These are phyloP conservation scores for Fomitopsis palustris DNA, from an alignment of 1,284 basidiomycete species.

Conservation along the genomic window DNA sequence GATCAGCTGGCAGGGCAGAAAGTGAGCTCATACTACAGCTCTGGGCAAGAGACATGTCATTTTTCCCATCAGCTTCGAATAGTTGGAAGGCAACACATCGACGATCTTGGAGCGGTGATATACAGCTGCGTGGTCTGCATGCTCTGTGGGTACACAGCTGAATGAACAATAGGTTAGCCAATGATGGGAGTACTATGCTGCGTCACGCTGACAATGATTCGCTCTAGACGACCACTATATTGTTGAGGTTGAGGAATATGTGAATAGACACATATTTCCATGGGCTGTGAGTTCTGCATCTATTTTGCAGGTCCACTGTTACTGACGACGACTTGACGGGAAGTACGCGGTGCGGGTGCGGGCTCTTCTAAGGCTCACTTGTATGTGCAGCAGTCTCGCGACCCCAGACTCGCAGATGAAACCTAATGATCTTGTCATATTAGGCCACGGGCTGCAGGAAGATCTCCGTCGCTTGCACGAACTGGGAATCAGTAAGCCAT, in stretches of 20 bases:
- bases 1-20: conserved; percentile 69
- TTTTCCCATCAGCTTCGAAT: conserved; percentile 76
- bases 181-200: neutral
- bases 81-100: conserved; percentile 72
- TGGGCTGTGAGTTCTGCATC: conserved; percentile 56
- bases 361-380: conserved; percentile 6
- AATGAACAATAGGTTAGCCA: too few relatives aligned
- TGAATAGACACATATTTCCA: conserved; percentile 67
- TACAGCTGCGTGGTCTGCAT: conserved; percentile 71
- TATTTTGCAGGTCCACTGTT: conserved; percentile 8
- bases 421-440: conserved; percentile 71
- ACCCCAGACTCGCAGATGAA: conserved; percentile 76
- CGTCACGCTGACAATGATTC: conserved; percentile 2
- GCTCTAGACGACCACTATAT: conserved; percentile 70
- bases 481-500: conserved; percentile 65
- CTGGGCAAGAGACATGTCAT: conserved; percentile 74
- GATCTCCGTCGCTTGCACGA: conserved; percentile 63
- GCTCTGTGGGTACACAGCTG: conserved; percentile 53
- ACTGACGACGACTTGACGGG: conserved; percentile 15
- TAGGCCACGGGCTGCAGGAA: conserved; percentile 61
- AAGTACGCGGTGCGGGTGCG: conserved; percentile 60
- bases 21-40: conserved; percentile 57
- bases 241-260: conserved; percentile 68
- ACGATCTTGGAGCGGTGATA: conserved; percentile 78
- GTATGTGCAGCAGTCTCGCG: conserved; percentile 53